A percentile compares a stretch with the other conserved stretches of the same genome.
phyloP scores from a whole-genome alignment of 805 yeast genomes.

The Ogataea trehalophila region DNA sequence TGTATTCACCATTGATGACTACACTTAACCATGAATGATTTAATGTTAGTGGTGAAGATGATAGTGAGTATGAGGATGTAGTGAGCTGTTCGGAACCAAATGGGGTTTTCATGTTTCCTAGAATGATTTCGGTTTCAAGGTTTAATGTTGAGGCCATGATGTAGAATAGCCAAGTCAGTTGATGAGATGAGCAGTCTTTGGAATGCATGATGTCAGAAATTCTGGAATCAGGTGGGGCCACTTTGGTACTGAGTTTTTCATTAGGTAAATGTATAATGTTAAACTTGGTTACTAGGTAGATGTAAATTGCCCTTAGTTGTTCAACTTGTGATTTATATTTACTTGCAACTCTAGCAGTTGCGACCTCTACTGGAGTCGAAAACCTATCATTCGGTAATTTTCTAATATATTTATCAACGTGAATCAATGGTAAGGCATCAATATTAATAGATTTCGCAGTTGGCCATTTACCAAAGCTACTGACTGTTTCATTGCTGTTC shows the following conservation, averaged over 20 bases:
- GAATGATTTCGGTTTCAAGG: slow-evolving; percentile 68
- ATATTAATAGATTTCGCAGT: slow-evolving; percentile 7
- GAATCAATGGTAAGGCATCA: slow-evolving; percentile 27
- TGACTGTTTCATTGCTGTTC: slow-evolving; percentile 42
- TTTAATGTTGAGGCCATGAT: slow-evolving; percentile 66
- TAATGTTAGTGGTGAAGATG: slow-evolving; percentile 43
- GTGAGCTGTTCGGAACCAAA: slow-evolving; percentile 39
- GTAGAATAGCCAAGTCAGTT: slow-evolving; percentile 71
- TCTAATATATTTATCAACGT: slow-evolving; percentile 41
- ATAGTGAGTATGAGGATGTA: slow-evolving; percentile 20
- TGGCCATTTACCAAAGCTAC: neutral
- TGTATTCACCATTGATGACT: slow-evolving; percentile 68
- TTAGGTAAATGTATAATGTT: slow-evolving; percentile 35
- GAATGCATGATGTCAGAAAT: slow-evolving; percentile 26
- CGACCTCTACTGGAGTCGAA: slow-evolving; percentile 50
- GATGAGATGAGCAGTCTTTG: slow-evolving; percentile 39
- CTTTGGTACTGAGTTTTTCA: slow-evolving; percentile 29
- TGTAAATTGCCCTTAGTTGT: slow-evolving; percentile 58
- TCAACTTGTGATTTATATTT: slow-evolving; percentile 52
- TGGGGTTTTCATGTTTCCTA: slow-evolving; percentile 83
- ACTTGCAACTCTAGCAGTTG: slow-evolving; percentile 46
- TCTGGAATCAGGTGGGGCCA: slow-evolving; percentile 22
- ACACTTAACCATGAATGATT: slow-evolving; percentile 92
- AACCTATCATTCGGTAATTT: slow-evolving; percentile 34
- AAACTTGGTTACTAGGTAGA: slow-evolving; percentile 58